Evolutionary conservation across 2,329 filamentous ascomycete genomes (phyloP).

Genomic region (Akanthomyces muscarius): DNA sequence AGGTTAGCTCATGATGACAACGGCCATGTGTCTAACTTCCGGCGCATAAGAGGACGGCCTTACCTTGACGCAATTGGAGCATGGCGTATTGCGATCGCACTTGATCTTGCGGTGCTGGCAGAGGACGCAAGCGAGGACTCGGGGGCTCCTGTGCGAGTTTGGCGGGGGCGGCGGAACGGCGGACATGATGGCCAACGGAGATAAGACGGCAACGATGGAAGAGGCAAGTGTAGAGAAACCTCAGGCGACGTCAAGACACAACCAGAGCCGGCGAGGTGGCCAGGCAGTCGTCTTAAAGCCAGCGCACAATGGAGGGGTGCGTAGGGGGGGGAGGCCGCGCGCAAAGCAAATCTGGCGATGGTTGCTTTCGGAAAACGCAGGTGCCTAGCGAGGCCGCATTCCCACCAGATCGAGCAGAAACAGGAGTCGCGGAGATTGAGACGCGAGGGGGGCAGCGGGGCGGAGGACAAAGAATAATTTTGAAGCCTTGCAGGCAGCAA

Average conservation of each 20-base stretch:
- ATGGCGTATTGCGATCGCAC: constrained; percentile 56
- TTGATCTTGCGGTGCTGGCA: constrained; percentile 62
- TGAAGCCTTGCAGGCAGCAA: constrained; percentile 17
- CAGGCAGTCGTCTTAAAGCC: constrained; percentile 6
- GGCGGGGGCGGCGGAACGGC: constrained; percentile 7
- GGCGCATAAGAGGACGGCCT: constrained; percentile 7
- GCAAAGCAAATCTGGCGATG: background rate
- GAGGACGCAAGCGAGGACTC: constrained; percentile 52
- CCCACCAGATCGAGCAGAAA: constrained; percentile 9
- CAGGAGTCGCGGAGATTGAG: constrained; percentile 13
- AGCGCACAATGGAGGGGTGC: constrained; percentile 8
- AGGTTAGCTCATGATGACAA: constrained; percentile 12
- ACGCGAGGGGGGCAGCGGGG: background rate
- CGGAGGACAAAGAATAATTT: background rate
- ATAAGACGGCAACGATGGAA: background rate
- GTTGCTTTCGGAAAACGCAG: constrained; percentile 1
- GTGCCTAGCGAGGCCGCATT: constrained; percentile 9
- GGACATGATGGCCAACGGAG: constrained; percentile 6
- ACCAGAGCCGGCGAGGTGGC: background rate
- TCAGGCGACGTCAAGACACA: constrained; percentile 6
- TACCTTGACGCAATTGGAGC: constrained; percentile 58
- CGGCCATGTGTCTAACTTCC: background rate
- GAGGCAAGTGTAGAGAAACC: background rate
- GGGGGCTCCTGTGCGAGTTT: constrained; percentile 35
- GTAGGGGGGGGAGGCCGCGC: background rate